A percentile compares a stretch with the other conserved stretches of the same genome.
Evolutionary conservation across 2,329 filamentous ascomycete genomes (phyloP).

Genomic region (Zalaria obscura): DNA sequence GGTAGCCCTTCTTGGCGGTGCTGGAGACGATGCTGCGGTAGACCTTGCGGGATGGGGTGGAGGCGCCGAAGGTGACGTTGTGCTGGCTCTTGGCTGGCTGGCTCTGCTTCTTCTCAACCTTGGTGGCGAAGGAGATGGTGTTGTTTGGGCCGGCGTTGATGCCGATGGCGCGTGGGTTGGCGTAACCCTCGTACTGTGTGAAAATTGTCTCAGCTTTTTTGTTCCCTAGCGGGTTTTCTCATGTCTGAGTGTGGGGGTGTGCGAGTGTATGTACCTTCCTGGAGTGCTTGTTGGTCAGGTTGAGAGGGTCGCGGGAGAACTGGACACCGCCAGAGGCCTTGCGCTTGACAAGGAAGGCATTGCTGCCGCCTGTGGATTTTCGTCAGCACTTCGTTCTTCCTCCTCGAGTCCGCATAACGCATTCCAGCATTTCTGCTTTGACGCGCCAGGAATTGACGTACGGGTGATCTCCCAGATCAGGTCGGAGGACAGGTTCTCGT

Average conservation of each 20-base stretch:
- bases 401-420: background rate
- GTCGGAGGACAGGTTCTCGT: conserved; percentile 66
- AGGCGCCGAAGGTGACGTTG: conserved; percentile 54
- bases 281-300: conserved; percentile 80
- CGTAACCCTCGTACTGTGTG: conserved; percentile 71
- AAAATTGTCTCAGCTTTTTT: conserved; percentile 1
- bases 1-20: conserved; percentile 76
- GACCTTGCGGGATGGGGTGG: conserved; percentile 69
- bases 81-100: conserved; percentile 56
- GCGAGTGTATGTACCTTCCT: conserved; percentile 56
- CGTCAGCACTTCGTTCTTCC: conserved; percentile 5
- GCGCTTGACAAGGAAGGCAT: conserved; percentile 87
- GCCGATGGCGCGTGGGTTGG: conserved; percentile 74
- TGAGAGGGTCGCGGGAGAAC: conserved; percentile 90
- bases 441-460: conserved; percentile 42
- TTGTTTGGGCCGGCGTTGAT: conserved; percentile 63
- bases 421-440: background rate
- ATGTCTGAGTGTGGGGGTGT: background rate
- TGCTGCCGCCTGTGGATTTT: conserved; percentile 57
- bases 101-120: conserved; percentile 61
- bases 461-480: conserved; percentile 90
- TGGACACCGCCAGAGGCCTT: conserved; percentile 62
- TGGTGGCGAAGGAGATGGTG: conserved; percentile 67
- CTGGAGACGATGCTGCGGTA: conserved; percentile 78
- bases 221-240: background rate